Evolutionary conservation across 2,329 filamentous ascomycete genomes (phyloP), one percentile per base, ranked within the genome.

Genomic region (Pseudogymnoascus sp.): DNA sequence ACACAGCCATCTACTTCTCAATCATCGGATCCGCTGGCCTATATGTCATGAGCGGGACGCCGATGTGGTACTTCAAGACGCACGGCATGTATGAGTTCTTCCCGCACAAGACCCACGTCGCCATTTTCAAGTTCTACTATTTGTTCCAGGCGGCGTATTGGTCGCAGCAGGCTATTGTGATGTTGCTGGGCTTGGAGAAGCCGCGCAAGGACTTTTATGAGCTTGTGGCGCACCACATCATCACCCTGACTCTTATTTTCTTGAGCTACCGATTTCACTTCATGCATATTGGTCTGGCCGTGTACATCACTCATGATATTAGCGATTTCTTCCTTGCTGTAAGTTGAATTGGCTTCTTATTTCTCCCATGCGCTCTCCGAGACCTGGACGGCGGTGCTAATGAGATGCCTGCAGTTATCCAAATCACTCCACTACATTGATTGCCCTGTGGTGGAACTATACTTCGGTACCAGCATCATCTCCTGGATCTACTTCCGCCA

Each of bases 221-320:
- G 79, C 83, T 97, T 62, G 90, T 96, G 60, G 85, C 87, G 62
- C 92, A 97, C 75, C 92, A 97, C 75, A 87, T 97, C 69, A 90
- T 97, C 73, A 95, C 91, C 18, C 78, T 97, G 65, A 79, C 87
- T 18, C 82, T 97, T 69, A 96, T 97, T 69, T 88, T 78, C 64
- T 78, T 93, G 72, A 94, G 90, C 78, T 97, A 97, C 78, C 86
- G 91, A 65, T 97, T 96, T 80, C 92, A 97, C 77, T 97, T 97
- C 75, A 95, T 92, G 18, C 93, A 96, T 77, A 95, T 97, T 74
- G 92, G 92, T 25, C 78, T 97, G 63, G 90, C 91, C 18, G 91
- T 97, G 35, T 97, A 96, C 76, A 91, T 94, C 66, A 96, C 92
- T 8, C 91, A 96, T 76, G 92, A 97, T 73, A 90, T 97, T 66